Base-by-base conservation (phyloP, 2,329 filamentous ascomycete species). In the Zasmidium cellare region DNA sequence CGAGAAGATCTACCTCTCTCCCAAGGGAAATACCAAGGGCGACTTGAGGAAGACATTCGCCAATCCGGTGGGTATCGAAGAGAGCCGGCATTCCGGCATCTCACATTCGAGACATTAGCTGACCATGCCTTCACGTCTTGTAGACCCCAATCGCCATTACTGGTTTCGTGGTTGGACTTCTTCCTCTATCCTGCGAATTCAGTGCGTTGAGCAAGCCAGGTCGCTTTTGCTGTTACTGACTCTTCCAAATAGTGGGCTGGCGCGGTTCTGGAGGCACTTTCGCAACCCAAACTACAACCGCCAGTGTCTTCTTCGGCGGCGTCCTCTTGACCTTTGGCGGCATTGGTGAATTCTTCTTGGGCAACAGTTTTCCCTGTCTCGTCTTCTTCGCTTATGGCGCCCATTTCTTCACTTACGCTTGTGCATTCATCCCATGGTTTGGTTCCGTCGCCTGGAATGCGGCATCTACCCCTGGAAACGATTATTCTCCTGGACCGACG, bases 261-360 rank as follows among this genome's bases (percentile, higher is more conserved):
- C 46, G 58, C 51, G 60, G 53, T 12, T n/a, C 48, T 9, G 55
- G 59, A 20, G 52, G 57, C 11, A 41, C 35, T 18, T 41, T 41
- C 31, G 54, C 54, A 18, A 53, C 47, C 7, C 56, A 55, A 46
- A 46, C 48, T 3, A 59, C 57, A n/a, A 58, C 58, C 25, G 62
- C 69, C 3, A 69, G 68, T 2, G 59, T 71, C 48, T 69, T 70
- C 67, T 58, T 75, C 48, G 72, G 72, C 46, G 72, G 72, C 45
- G 56, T 73, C 16, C 65, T 74, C 9, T 66, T 74, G 63, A 55
- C 70, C n/a, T 44, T 74, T 45, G 69, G 68, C 18, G 65, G 67
- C n/a, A 53, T 74, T 14, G 67, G 72, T 25, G 71, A 74, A 51
- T 74, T 73, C 51, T 52, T 75, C 45, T 60, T 74, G n/a, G 71